These are phyloP conservation scores for Daldinia decipiens DNA, from an alignment of 495 filamentous ascomycete genomes.

Conservation along the genomic window DNA sequence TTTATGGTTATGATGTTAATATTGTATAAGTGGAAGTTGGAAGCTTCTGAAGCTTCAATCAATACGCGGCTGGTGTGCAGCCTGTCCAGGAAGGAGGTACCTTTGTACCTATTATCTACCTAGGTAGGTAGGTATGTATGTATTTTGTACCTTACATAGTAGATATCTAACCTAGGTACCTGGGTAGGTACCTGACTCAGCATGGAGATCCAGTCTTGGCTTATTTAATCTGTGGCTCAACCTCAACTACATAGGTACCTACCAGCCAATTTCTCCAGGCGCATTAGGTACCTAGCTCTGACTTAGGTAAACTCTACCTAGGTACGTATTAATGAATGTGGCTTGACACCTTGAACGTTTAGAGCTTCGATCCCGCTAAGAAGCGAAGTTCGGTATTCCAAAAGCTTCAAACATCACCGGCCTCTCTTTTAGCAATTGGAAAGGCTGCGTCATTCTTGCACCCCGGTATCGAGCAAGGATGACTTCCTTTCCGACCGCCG, in stretches of 20 bases:
- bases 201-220: no score
- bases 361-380: conserved; percentile 44
- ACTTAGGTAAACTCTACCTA: no score
- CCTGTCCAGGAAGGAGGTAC: conserved; percentile 39
- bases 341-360: conserved; percentile 36
- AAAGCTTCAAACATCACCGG: conserved; percentile 36
- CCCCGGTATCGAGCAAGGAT: conserved; percentile 51
- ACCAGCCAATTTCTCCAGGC: no score
- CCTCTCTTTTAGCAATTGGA: conserved; percentile 44
- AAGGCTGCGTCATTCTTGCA: conserved; percentile 50
- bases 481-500: conserved; percentile 60
- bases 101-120: background rate
- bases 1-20: conserved; percentile 10
- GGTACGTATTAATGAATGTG: conserved; percentile 18
- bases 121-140: no score
- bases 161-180: no score
- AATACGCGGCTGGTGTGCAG: conserved; percentile 51
- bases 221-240: conserved; percentile 34
- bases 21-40: conserved; percentile 20
- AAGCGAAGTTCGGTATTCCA: conserved; percentile 8
- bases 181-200: no score
- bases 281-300: no score
- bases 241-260: no score
- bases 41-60: conserved; percentile 38
- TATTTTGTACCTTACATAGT: no score